Evolutionary conservation across 2,329 filamentous ascomycete species (phyloP), one percentile per base, ranked within the genome.

Genomic region (Colletotrichum orchidophilum): DNA sequence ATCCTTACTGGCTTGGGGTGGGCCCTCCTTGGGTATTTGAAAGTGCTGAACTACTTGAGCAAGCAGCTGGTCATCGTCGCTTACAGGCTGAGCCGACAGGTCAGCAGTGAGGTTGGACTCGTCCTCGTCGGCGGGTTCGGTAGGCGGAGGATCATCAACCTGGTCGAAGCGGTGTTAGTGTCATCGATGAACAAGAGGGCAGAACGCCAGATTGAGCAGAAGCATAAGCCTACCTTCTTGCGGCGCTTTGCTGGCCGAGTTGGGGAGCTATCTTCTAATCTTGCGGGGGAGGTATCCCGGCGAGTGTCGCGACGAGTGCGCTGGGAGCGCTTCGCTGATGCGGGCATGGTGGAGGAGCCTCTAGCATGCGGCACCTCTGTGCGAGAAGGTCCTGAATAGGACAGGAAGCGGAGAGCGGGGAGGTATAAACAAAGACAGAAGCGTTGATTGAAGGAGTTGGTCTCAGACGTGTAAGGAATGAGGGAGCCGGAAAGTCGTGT

Each of bases 161-260:
- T 87, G 72, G 35, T 63, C 39, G 52, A 71, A 54, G 62, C 65
- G 59, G 50, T 39, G 66, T 70, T 54, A 52, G 21, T 31, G 58
- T 71, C 33, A 64, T 18, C 39, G 70, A 8, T 33, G 29, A 57
- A 29, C 5, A 2, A 24, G 24, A 24, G 42, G 35, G 39, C 57
- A 31, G 50, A 58, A 60, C n/a, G 33, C 53, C 24, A 5, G 15
- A 18, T 57, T 58, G 66, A 42, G 70, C 26, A 70, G 76, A 59
- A 62, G 72, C 52, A 31, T 70, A 27, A 33, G 71, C 79, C 58
- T 80, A 89, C 88, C 85, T 88, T 90, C 83, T 87, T 91, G 81
- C 90, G 87, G 77, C 90, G 88, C 83, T 92, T 92, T 12, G 86
- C 82, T n/a, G 90, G 89, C 64, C 89, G 86, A 70, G 85, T 87